Conservation (phyloP, 768 basidiomycete genomes). For the Rhodotorula graminis region DNA sequence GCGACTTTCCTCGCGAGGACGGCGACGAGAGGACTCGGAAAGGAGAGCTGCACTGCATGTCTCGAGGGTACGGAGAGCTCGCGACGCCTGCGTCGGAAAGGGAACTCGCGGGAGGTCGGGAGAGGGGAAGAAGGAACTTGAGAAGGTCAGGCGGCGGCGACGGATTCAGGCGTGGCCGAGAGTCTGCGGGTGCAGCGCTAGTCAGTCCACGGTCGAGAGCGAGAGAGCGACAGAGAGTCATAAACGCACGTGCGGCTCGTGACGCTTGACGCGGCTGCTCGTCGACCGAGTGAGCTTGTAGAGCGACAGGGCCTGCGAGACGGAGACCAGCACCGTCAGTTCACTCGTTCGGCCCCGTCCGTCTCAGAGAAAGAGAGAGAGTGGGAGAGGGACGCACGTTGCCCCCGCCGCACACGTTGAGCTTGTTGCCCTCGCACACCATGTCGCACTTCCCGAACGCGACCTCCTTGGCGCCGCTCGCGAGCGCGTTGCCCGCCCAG, state of each 20-base stretch:
- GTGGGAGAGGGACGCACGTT: background rate
- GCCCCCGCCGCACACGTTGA: constrained; percentile 4
- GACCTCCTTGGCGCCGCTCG: background rate
- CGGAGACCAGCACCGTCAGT: background rate
- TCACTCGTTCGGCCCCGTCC: no score
- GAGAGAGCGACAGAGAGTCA: background rate
- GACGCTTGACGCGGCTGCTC: background rate
- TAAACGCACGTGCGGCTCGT: background rate
- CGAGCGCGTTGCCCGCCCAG: background rate
- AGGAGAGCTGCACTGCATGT: background rate
- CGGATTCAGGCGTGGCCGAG: background rate
- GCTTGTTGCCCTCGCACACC: background rate
- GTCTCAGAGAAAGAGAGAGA: background rate
- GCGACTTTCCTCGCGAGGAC: no score
- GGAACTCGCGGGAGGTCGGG: no score
- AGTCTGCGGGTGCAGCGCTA: background rate
- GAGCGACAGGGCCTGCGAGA: constrained; percentile 8
- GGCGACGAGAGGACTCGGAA: no score
- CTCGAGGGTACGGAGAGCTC: background rate
- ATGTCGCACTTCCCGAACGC: constrained; percentile 14
- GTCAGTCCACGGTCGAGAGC: background rate
- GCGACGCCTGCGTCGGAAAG: no score
- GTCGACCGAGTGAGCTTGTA: background rate
- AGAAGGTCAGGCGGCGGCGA: background rate
- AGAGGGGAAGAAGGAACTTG: background rate